These are phyloP conservation scores for Chalaropsis ovoidea DNA, from an alignment of 2,329 filamentous ascomycete species.

Conservation along the genomic window DNA sequence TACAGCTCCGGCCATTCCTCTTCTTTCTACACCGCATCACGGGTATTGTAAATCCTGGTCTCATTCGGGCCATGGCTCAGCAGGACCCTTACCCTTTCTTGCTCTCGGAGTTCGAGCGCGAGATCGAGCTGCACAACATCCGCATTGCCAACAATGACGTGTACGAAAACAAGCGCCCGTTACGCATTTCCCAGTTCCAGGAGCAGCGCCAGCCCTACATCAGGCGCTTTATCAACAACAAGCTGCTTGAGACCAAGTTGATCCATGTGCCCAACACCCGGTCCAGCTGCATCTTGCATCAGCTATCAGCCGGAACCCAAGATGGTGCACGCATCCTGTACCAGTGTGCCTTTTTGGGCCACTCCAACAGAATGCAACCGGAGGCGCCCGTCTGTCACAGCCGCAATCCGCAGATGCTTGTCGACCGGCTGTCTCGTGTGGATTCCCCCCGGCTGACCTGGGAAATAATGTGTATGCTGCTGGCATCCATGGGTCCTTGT, in stretches of 20 bases:
- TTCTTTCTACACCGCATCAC: neutral
- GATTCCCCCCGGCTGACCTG: neutral
- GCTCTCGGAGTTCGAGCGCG: neutral
- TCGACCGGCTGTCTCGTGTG: neutral
- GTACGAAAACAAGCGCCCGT: neutral
- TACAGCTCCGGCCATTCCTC: no score
- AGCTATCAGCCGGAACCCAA: neutral
- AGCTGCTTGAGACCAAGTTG: neutral
- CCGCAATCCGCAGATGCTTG: neutral
- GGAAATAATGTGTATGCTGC: neutral
- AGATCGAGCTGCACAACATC: neutral
- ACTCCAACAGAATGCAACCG: no score
- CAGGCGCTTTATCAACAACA: neutral
- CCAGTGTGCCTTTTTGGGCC: neutral
- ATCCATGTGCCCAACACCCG: neutral
- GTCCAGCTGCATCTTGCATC: neutral
- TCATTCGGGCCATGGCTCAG: neutral
- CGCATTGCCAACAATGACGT: neutral
- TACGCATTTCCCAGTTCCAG: neutral
- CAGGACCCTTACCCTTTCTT: neutral
- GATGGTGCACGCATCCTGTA: neutral
- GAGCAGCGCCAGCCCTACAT: neutral
- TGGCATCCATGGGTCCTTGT: neutral
- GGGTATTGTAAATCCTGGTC: neutral
- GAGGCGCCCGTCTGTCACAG: no score